A percentile compares a stretch with the other conserved stretches of the same genome.
These are phyloP conservation scores for Ustilago crameri DNA, from an alignment of 1,284 basidiomycete genomes.

Conservation along the genomic window DNA sequence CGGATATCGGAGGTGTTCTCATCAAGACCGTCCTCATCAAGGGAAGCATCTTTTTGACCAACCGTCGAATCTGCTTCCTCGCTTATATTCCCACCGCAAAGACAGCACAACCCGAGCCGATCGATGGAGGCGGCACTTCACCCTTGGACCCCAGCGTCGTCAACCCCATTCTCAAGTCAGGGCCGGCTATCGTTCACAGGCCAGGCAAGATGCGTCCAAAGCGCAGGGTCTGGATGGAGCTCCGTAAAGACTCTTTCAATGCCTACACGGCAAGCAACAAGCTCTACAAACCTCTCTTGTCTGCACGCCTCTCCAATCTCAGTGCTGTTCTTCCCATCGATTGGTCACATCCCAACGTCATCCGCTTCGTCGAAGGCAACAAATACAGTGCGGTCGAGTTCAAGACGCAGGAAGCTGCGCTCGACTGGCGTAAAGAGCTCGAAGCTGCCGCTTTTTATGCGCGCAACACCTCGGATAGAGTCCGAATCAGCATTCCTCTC, in stretches of 20 bases:
- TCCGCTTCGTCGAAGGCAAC: conserved; percentile 45
- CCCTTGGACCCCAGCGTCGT: conserved; percentile 30
- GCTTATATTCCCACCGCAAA: conserved; percentile 49
- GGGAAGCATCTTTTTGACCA: conserved; percentile 57
- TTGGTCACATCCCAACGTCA: conserved; percentile 41
- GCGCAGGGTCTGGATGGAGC: conserved; percentile 57
- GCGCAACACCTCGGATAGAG: conserved; percentile 53
- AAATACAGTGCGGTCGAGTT: conserved; percentile 54
- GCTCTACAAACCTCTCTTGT: conserved; percentile 57
- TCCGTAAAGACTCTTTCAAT: conserved; percentile 51
- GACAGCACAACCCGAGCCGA: neutral
- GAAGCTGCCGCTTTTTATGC: conserved; percentile 52
- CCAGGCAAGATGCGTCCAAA: conserved; percentile 50
- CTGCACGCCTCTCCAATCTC: conserved; percentile 51
- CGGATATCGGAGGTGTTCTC: conserved; percentile 46
- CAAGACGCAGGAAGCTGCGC: conserved; percentile 55
- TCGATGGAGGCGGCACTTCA: conserved; percentile 2
- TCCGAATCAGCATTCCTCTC: conserved; percentile 56
- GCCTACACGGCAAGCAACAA: conserved; percentile 56
- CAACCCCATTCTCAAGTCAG: conserved; percentile 52
- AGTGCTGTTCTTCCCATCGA: conserved; percentile 49
- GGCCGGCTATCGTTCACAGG: conserved; percentile 52
- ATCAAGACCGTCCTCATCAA: conserved; percentile 58
- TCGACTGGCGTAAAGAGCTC: conserved; percentile 56
- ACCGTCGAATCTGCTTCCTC: conserved; percentile 58